Percentiles rank a stretch among this genome's conserved stretches.
Evolutionary conservation across 352 stramenopile genomes (phyloP).

Genomic region (Thraustochytrium sp.): DNA sequence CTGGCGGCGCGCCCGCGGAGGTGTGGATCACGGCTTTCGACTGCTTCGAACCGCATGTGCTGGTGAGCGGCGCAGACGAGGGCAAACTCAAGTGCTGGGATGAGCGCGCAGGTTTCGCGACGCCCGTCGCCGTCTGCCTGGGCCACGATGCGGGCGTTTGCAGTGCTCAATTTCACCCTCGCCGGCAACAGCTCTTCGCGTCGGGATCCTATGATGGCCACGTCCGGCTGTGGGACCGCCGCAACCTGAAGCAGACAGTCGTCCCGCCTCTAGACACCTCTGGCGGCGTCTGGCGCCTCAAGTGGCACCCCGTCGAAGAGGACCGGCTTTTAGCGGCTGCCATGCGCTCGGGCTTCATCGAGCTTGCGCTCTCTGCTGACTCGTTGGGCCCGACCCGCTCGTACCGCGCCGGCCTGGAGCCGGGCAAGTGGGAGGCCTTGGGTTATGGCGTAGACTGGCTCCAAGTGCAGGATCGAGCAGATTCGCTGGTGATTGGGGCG

Average conservation of each 20-base stretch:
- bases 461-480: background rate
- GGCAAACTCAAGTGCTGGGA: slow-evolving; percentile 25
- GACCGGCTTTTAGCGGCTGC: background rate
- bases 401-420: background rate
- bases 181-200: background rate
- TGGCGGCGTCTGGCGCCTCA: slow-evolving; percentile 3
- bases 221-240: background rate
- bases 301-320: background rate
- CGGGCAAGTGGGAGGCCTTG: background rate
- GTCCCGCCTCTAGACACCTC: background rate
- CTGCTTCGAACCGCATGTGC: slow-evolving; percentile 19
- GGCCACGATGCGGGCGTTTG: slow-evolving; percentile 25
- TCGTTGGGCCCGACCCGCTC: background rate
- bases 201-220: slow-evolving; percentile 19
- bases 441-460: slow-evolving; percentile 31
- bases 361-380: background rate
- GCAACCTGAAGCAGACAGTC: background rate
- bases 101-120: background rate
- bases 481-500: background rate
- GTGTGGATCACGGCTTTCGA: slow-evolving; percentile 35
- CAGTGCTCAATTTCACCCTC: slow-evolving; percentile 26
- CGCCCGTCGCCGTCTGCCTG: background rate
- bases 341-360: slow-evolving; percentile 26
- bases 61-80: background rate
- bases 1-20: background rate